Evolutionary conservation across 73 alveolate genomes (phyloP).

Genomic region (Symbiodinium pilosum): DNA sequence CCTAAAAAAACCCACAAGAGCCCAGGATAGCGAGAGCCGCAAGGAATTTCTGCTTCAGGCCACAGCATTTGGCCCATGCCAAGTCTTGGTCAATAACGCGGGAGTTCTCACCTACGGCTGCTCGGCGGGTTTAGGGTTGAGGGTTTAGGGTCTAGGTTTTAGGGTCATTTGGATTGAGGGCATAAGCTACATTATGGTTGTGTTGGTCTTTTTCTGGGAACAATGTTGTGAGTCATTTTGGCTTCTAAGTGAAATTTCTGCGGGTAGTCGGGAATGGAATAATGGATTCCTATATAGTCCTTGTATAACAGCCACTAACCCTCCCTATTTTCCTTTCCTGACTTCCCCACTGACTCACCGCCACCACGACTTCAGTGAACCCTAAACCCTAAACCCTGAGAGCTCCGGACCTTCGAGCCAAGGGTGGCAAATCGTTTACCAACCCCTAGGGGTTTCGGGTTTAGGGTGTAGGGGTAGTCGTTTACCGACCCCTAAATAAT

Average conservation of each 20-base stretch:
- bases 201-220: no score
- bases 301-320: neutral
- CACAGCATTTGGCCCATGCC: neutral
- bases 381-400: neutral
- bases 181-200: no score
- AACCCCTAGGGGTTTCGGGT: neutral
- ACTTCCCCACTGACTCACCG: neutral
- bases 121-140: no score
- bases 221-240: no score
- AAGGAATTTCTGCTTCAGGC: neutral
- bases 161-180: no score
- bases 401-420: neutral
- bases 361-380: neutral
- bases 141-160: no score
- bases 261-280: no score
- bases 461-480: no score
- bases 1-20: no score
- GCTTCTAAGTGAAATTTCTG: no score
- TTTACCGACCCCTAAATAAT: no score
- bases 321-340: neutral
- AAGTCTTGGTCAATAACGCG: neutral
- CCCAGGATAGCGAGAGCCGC: neutral
- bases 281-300: no score
- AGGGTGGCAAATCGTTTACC: neutral
- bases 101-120: neutral